Conservation (phyloP, 2,329 filamentous ascomycete genomes). For the Diaporthe capsici region DNA sequence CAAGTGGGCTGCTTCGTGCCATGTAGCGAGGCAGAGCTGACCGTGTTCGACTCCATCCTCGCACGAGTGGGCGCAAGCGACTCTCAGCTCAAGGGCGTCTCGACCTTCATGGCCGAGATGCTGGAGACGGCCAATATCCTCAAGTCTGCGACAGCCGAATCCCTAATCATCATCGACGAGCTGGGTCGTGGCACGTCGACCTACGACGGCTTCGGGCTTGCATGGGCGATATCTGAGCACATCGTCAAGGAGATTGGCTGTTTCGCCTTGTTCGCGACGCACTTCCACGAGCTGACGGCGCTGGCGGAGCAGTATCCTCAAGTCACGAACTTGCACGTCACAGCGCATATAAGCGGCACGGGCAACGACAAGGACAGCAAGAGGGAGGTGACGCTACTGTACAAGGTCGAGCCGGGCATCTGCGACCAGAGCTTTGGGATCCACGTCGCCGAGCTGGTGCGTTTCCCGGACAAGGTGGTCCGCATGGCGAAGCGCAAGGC, state of each 20-base stretch:
- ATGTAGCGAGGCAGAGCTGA: slow-evolving; percentile 89
- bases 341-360: slow-evolving; percentile 84
- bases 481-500: slow-evolving; percentile 99
- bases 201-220: slow-evolving; percentile 98
- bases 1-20: slow-evolving; percentile 98
- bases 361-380: slow-evolving; percentile 61
- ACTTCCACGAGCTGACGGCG: slow-evolving; percentile 97
- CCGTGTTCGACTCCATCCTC: slow-evolving; percentile 96
- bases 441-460: slow-evolving; percentile 95
- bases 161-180: slow-evolving; percentile 98
- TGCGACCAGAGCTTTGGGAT: slow-evolving; percentile 99
- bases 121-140: slow-evolving; percentile 98
- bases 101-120: slow-evolving; percentile 99
- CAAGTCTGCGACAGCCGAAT: slow-evolving; percentile 95
- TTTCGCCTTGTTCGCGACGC: slow-evolving; percentile 95
- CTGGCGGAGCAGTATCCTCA: slow-evolving; percentile 88
- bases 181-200: slow-evolving; percentile 96
- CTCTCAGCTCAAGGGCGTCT: slow-evolving; percentile 96
- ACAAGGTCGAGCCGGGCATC: slow-evolving; percentile 95
- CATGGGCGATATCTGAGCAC: slow-evolving; percentile 98
- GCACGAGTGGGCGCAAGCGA: slow-evolving; percentile 96
- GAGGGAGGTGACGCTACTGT: slow-evolving; percentile 92
- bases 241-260: slow-evolving; percentile 96
- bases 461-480: slow-evolving; percentile 96
- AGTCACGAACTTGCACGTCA: slow-evolving; percentile 94